Evolutionary conservation across 2,329 filamentous ascomycete genomes (phyloP), one percentile per base, ranked within the genome.

Genomic region (Cytospora leucostoma): DNA sequence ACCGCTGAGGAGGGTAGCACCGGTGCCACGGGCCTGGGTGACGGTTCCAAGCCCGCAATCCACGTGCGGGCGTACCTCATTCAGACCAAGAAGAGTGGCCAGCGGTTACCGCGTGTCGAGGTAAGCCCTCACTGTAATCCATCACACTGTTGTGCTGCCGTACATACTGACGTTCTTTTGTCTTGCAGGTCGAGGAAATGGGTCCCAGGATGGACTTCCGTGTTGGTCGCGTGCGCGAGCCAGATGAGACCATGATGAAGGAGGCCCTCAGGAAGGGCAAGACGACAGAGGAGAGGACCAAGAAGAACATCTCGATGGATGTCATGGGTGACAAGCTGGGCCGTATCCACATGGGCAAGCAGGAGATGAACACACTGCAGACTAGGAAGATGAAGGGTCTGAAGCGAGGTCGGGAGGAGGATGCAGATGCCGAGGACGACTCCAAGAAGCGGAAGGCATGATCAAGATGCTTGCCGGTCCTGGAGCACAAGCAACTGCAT

Each of bases 341-440:
- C 67, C 88, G 93, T 70, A 90, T 99, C 67, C 95, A 99, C 76
- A 78, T 96, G 65, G 92, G 91, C 72, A 92, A 89, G 80, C 93
- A 97, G 78, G 93, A 99, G 78, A 84, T 99, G 64, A 83, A 82
- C 73, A 85, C 90, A 71, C 77, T 99, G 77, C 95, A 99, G 82
- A 96, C 93, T 59, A 88, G 95, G 74, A 99, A 99, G 87, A 98
- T 99, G 93, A 99, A 99, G 87, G 95, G 93, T 69, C 78, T 99
- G 69, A 99, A 98, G 86, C 84, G 95, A 68, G 87, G 84, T 68
- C 86, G 92, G 61, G 88, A 88, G 67, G 78, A 85, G 32, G 82
- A 83, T 58, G 80, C 71, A 17, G 79, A 79, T 64, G 76, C 72
- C 50, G 80, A 79, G 69, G 78, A 81, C 63, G 76, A 67, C 37